Evolutionary conservation across 1,284 basidiomycete genomes (phyloP).

Genomic region (Heterobasidion annosum): DNA sequence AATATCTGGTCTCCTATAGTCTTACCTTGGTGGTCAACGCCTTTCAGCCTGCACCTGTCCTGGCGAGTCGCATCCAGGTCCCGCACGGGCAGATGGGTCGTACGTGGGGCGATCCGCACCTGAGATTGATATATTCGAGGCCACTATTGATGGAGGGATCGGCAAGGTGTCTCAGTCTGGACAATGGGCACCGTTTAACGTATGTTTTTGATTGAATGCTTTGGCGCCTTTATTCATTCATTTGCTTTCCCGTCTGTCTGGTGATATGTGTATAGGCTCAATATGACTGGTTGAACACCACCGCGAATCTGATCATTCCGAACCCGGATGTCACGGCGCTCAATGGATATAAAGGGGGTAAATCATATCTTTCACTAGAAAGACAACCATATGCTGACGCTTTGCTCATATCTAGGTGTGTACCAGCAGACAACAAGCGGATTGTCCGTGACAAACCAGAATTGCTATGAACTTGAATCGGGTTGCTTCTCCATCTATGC

Average conservation of each 20-base stretch:
- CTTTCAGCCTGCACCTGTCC: constrained; percentile 68
- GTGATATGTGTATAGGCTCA: background rate
- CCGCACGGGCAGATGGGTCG: constrained; percentile 39
- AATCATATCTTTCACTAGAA: constrained; percentile 1
- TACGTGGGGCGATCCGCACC: constrained; percentile 69
- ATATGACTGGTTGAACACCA: constrained; percentile 48
- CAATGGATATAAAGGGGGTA: constrained; percentile 45
- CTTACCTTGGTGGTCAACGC: constrained; percentile 76
- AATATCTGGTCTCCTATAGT: constrained; percentile 15
- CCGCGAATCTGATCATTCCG: constrained; percentile 36
- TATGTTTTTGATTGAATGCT: constrained; percentile 21
- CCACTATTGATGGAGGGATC: constrained; percentile 30
- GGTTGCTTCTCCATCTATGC: constrained; percentile 42
- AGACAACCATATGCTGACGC: too few relatives aligned
- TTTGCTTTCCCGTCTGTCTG: background rate
- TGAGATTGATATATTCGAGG: constrained; percentile 76
- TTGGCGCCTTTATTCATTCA: background rate
- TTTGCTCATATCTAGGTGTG: constrained; percentile 19
- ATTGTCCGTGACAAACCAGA: constrained; percentile 34
- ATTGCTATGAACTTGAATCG: constrained; percentile 39
- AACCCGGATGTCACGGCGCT: constrained; percentile 36
- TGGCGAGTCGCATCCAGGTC: constrained; percentile 67
- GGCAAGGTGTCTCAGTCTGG: constrained; percentile 54
- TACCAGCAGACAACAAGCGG: constrained; percentile 56
- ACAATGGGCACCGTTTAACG: constrained; percentile 40